A percentile compares a stretch with the other conserved stretches of the same genome.
Evolutionary conservation across 129 eudicot species (phyloP).

Genomic region (Apium graveolens): DNA sequence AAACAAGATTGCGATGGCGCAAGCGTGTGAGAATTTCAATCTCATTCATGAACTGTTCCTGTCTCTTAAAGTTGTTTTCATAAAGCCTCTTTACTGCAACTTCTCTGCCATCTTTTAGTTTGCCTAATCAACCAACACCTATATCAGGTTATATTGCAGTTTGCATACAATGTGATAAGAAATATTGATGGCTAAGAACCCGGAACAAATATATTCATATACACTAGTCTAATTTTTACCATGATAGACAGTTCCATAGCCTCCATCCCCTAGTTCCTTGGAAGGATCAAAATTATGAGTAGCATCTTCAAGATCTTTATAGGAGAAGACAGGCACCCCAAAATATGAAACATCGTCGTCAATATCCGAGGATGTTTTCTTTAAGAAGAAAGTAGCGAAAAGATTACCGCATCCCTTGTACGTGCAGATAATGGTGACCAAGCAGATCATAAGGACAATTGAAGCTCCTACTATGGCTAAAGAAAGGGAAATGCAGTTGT

Average conservation of each 20-base stretch:
- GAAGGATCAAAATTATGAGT: constrained; percentile 37
- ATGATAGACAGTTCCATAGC: constrained; percentile 57
- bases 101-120: constrained; percentile 65
- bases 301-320: constrained; percentile 47
- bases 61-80: constrained; percentile 53
- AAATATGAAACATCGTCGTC: constrained; percentile 26
- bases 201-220: neutral
- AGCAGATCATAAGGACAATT: constrained; percentile 15
- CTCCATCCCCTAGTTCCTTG: constrained; percentile 50
- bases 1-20: constrained; percentile 55
- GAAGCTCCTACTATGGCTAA: constrained; percentile 28
- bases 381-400: constrained; percentile 19
- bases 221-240: constrained; percentile 19
- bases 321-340: constrained; percentile 46
- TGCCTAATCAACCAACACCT: constrained; percentile 35
- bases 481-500: constrained; percentile 6
- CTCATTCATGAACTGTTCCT: constrained; percentile 64
- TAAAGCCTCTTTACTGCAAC: constrained; percentile 75
- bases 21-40: constrained; percentile 46
- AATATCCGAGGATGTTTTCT: constrained; percentile 17
- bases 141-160: neutral
- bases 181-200: neutral
- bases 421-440: constrained; percentile 24
- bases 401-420: constrained; percentile 13
- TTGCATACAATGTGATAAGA: neutral